phyloP scores from a whole-genome alignment of 1,139 yeast species.

The Kurtzmaniella quercitrusa region DNA sequence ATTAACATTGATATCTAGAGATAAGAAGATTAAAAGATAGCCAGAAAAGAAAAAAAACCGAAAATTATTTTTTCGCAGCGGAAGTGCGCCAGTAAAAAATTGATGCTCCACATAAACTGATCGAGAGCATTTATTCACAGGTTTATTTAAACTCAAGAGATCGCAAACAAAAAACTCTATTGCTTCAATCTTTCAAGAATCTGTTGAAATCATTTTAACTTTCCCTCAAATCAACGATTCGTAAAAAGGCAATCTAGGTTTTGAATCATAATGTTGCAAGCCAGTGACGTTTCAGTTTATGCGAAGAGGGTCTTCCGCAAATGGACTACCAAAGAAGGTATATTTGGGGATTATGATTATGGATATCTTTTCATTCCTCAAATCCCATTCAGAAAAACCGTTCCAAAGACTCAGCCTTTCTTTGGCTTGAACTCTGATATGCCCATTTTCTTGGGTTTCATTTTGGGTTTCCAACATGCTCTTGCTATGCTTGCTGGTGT shows the following conservation, averaged over 20 bases:
- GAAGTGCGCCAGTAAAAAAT: not conserved
- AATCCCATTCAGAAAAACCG: conserved; percentile 58
- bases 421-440: conserved; percentile 74
- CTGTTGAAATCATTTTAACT: not conserved
- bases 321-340: conserved; percentile 68
- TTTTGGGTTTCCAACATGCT: conserved; percentile 83
- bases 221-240: not conserved
- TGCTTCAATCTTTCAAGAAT: not conserved
- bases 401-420: conserved; percentile 64
- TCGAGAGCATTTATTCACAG: not conserved
- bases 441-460: conserved; percentile 70
- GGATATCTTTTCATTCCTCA: conserved; percentile 71
- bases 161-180: not conserved
- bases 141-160: not conserved
- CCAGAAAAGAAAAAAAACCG: not conserved
- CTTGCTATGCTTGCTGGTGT: conserved; percentile 90
- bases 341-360: conserved; percentile 82
- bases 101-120: not conserved
- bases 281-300: conserved; percentile 13
- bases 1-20: not conserved
- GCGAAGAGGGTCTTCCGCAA: conserved; percentile 31
- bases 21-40: not conserved
- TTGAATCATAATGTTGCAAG: conserved; percentile 7
- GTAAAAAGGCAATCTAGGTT: not conserved
- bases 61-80: not conserved